phyloP scores from a whole-genome alignment of 139 green algal genomes.

The Monoraphidium neglectum region DNA sequence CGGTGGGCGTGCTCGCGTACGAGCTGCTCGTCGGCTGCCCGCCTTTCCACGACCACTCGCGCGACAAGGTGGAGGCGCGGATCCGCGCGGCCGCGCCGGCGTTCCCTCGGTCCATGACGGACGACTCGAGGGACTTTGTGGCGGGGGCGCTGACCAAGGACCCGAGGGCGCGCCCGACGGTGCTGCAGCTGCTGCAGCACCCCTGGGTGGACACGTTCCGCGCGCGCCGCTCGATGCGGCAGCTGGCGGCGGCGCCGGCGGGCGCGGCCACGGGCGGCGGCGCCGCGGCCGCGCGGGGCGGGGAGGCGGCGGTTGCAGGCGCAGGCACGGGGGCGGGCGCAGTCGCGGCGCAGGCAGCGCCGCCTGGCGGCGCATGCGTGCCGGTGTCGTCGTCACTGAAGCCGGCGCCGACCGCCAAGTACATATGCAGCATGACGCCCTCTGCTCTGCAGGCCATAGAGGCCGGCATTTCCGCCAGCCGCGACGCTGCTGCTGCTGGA shows the following conservation, averaged over 20 bases:
- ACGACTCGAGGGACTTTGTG: conserved; percentile 48
- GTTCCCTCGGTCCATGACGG: conserved; percentile 42
- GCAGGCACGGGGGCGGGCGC: no score
- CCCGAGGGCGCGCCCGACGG: conserved; percentile 41
- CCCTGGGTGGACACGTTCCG: conserved; percentile 56
- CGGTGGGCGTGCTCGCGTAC: conserved; percentile 43
- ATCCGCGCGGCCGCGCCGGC: conserved; percentile 12
- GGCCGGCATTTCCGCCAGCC: no score
- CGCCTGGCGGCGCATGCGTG: no score
- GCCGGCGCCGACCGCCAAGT: no score
- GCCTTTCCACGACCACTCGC: conserved; percentile 16
- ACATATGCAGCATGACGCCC: no score
- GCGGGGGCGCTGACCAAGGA: conserved; percentile 43
- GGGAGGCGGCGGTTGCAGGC: no score
- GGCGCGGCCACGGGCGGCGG: neutral
- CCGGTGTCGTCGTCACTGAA: no score
- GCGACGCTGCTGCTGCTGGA: no score
- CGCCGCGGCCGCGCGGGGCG: no score
- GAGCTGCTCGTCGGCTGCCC: conserved; percentile 39
- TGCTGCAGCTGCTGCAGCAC: conserved; percentile 52
- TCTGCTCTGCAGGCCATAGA: no score
- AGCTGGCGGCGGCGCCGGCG: neutral
- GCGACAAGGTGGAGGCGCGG: conserved; percentile 13
- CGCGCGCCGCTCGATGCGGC: conserved; percentile 42
- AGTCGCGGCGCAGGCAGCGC: no score